These are phyloP conservation scores for Pistacia vera DNA, from an alignment of 345 rosid genomes.

Conservation along the genomic window DNA sequence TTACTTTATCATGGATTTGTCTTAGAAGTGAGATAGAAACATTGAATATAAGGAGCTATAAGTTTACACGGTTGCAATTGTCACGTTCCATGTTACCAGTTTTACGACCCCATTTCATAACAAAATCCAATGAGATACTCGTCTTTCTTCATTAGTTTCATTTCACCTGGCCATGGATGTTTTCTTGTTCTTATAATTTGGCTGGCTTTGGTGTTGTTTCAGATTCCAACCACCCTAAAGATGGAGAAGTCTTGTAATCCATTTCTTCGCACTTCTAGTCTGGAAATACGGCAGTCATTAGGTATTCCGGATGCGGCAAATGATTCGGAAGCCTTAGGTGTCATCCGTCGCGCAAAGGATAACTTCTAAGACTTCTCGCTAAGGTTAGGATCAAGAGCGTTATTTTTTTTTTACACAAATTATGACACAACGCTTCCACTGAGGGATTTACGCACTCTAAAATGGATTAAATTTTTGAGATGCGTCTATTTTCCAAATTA, in stretches of 20 bases:
- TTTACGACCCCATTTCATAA: too few species aligned
- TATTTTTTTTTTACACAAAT: neutral
- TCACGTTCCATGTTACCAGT: too few species aligned
- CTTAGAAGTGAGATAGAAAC: neutral
- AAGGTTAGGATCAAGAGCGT: neutral
- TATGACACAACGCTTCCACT: neutral
- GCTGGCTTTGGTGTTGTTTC: neutral
- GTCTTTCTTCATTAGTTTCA: too few species aligned
- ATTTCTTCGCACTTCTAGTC: constrained; percentile 74
- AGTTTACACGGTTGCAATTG: too few species aligned
- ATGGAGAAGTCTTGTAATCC: constrained; percentile 90
- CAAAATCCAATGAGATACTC: too few species aligned
- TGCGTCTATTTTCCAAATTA: too few species aligned
- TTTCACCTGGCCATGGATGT: neutral
- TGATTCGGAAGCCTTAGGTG: constrained; percentile 70
- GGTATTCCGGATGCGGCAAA: constrained; percentile 61
- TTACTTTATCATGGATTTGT: neutral
- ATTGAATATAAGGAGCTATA: too few species aligned
- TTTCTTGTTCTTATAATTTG: neutral
- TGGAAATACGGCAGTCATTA: constrained; percentile 64
- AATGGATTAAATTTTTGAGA: neutral
- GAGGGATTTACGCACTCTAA: neutral
- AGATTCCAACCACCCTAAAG: constrained; percentile 85
- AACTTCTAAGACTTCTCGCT: constrained; percentile 42
- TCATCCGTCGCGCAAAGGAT: constrained; percentile 78